Percentiles rank a stretch among this genome's conserved stretches.
These are phyloP conservation scores for Brettanomyces custersianus DNA, from an alignment of 805 yeast genomes.

Conservation along the genomic window DNA sequence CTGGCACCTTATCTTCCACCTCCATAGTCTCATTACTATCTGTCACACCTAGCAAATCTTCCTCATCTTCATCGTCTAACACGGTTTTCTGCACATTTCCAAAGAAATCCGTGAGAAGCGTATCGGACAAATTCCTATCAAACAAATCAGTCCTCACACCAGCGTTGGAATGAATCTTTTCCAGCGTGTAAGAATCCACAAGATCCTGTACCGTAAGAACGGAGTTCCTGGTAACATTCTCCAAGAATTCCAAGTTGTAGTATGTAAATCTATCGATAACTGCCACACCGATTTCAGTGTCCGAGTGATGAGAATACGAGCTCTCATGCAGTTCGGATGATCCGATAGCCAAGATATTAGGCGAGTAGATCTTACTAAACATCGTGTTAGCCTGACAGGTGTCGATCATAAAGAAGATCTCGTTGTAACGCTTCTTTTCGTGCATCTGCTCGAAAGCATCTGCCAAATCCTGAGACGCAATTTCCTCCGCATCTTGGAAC, in stretches of 20 bases:
- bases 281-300: conserved; percentile 92
- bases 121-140: conserved; percentile 55
- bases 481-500: conserved; percentile 97
- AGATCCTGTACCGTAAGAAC: conserved; percentile 70
- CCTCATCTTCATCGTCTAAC: conserved; percentile 42
- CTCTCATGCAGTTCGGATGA: conserved; percentile 82
- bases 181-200: conserved; percentile 77
- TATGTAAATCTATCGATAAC: conserved; percentile 96
- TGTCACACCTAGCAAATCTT: conserved; percentile 33
- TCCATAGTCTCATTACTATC: neutral
- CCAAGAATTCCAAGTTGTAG: conserved; percentile 81
- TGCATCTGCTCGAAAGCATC: conserved; percentile 97
- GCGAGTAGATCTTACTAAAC: conserved; percentile 88
- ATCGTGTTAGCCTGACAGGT: conserved; percentile 98
- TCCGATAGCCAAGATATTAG: conserved; percentile 88
- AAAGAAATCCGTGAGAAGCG: conserved; percentile 83
- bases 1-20: neutral
- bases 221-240: conserved; percentile 66
- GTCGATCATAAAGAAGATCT: conserved; percentile 94
- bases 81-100: conserved; percentile 83
- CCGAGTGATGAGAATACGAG: conserved; percentile 93
- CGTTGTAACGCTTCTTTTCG: conserved; percentile 90
- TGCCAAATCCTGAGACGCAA: conserved; percentile 90
- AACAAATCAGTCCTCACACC: conserved; percentile 86
- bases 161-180: conserved; percentile 80